Conservation (phyloP, 257 asterid species). For the Capsicum chinense region DNA sequence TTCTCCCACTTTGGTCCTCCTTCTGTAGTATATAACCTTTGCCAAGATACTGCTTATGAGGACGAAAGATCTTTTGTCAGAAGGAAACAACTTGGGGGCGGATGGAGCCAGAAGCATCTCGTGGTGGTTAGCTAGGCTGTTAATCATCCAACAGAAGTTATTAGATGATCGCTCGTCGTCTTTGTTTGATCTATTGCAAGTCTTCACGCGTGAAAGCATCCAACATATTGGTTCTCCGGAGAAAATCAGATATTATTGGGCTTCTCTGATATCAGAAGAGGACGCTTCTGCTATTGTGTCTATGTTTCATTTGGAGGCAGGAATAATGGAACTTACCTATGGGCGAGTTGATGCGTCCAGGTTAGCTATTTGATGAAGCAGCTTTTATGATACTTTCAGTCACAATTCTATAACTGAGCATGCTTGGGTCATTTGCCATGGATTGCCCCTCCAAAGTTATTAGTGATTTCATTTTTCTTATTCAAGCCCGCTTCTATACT, state of each 20-base stretch:
- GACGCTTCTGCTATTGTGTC: conserved; percentile 60
- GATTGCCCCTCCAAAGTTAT: no score
- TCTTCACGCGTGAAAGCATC: conserved; percentile 57
- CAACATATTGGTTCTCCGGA: conserved; percentile 62
- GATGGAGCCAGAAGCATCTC: conserved; percentile 60
- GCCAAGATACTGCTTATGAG: conserved; percentile 74
- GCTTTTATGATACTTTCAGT: no score
- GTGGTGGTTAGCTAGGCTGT: conserved; percentile 90
- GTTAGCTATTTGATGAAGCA: no score
- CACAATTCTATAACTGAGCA: no score
- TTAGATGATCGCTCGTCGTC: conserved; percentile 80
- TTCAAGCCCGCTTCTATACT: no score
- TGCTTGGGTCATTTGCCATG: no score
- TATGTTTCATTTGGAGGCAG: conserved; percentile 77
- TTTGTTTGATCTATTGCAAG: conserved; percentile 83
- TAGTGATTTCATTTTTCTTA: no score
- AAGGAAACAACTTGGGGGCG: conserved; percentile 47
- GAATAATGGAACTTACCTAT: conserved; percentile 78
- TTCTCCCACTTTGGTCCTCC: conserved; percentile 24
- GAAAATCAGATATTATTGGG: conserved; percentile 54
- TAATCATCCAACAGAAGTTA: conserved; percentile 84
- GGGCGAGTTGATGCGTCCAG: conserved; percentile 47
- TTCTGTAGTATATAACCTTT: conserved; percentile 72
- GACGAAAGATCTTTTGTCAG: conserved; percentile 68
- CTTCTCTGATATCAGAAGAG: conserved; percentile 53